Percentiles rank a stretch among this genome's conserved stretches.
Conservation (phyloP, 768 basidiomycete genomes). For the Lentinula guzmanii region DNA sequence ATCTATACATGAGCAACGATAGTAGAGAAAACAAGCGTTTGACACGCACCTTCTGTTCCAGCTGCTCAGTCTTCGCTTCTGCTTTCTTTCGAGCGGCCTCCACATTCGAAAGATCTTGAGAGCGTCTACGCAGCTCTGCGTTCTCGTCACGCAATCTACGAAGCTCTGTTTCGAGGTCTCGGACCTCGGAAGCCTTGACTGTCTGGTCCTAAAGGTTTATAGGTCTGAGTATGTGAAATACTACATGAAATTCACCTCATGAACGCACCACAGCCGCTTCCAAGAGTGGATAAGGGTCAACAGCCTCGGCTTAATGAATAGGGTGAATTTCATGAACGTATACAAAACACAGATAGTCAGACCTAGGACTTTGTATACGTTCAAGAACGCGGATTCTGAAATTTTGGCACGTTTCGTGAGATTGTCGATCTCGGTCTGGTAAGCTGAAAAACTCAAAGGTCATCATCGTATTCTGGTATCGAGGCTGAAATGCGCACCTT, state of each 20-base stretch:
- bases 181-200: conserved; percentile 80
- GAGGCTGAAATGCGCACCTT: conserved; percentile 40
- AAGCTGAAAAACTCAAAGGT: conserved; percentile 44
- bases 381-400: conserved; percentile 95
- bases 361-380: conserved; percentile 83
- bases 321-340: not conserved
- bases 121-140: conserved; percentile 63
- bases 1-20: not conserved
- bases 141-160: conserved; percentile 77
- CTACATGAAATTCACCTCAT: not conserved
- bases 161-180: conserved; percentile 70
- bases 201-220: conserved; percentile 71
- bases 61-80: conserved; percentile 63
- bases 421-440: conserved; percentile 94
- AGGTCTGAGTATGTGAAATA: not conserved
- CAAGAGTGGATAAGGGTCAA: conserved; percentile 94
- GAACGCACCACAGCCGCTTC: conserved; percentile 81
- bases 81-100: conserved; percentile 75
- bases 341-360: too few relatives aligned
- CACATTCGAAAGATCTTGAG: conserved; percentile 54
- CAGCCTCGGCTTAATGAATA: conserved; percentile 65
- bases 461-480: not conserved
- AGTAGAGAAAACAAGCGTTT: not conserved
- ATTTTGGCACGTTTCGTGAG: conserved; percentile 89
- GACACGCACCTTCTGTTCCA: conserved; percentile 72